Base-by-base conservation (phyloP, 768 basidiomycete species). In the Macrolepiota dolichaula region DNA sequence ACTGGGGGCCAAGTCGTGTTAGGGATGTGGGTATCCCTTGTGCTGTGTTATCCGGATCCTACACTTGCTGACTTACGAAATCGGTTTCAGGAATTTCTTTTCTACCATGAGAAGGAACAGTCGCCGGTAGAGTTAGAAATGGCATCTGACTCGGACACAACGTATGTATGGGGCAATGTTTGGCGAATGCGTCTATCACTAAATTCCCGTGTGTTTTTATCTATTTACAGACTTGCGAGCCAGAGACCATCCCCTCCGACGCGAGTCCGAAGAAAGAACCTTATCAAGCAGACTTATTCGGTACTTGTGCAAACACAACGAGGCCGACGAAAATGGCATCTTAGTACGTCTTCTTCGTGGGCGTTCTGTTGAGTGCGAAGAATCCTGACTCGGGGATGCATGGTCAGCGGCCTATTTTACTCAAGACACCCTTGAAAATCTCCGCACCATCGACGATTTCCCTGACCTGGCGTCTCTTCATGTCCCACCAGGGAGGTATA, bases 261-360 rank as follows among this genome's bases (percentile, higher is more conserved):
- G 27, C 62, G 54, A 27, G 44, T 67, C 29, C 66, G 66, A 22
- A 77, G 80, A 50, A 74, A 81, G 38, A 78, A 80, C 52, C 79
- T 92, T 29, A 80, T 89, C 60, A 92, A 92, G 68, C 90, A 92
- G 70, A 92, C 90, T 0, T 92, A 90, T 69, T 91, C 89, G 7
- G 89, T 89, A 29, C 89, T 80, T 65, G 87, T 91, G 38, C 80
- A 87, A n/a, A 86, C 84, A 2, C 66, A 79, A 19, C 73, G 77
- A 58, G 89, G 88, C n/a, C 81, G 82, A 60, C 79, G 86, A 64
- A 92, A 92, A 66, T 92, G 90, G 90, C 90, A 92, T 66, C 78
- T 92, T 35, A 91, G 90, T 91, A 70, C 55, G 87, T 69, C 42
- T 61, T 49, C 63, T 65, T 24, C 53, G 17, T 52, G 25, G 38